Base-by-base conservation (phyloP, 1,284 basidiomycete genomes). In the Cryptococcus sp. region DNA sequence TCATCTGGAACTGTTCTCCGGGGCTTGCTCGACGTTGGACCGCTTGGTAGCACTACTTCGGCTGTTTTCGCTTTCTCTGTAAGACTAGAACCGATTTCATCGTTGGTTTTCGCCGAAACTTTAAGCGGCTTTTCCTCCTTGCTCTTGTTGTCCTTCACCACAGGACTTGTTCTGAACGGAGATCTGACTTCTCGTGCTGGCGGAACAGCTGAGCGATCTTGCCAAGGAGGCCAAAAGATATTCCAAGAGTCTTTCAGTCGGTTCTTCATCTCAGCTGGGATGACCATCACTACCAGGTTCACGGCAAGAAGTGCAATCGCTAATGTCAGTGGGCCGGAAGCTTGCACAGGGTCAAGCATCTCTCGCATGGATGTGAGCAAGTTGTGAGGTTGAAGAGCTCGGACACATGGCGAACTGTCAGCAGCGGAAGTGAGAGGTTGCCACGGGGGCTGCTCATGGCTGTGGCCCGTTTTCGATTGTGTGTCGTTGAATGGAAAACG, bases 191-290 rank as follows among this genome's bases (percentile, higher is more conserved):
- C 17, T 5, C 27, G 5, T 16, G 16, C 5, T 38, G 19, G 20
- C 15, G 13, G 16, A 47, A 11, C 4, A 10, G 7, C 13, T 2
- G 54, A 30, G 10, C 67, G 58, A 46, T 69, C 64, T 41, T 71
- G 65, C 69, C 70, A 70, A 11, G 66, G 68, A n/a, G 68, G 67
- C 66, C 70, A 67, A 47, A 70, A 66, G 1, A 68, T 15, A 35
- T 60, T 25, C 70, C 70, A 72, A 2, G 62, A 67, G 13, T 52
- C 54, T 30, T 52, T 64, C 22, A 69, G 22, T 10, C 64, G 47
- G 16, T 8, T 45, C 38, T 52, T 58, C 6, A 60, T 20, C 15
- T 65, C 55, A 2, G 19, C n/a, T 5, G 64, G 63, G 5, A 67
- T 30, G 20, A 64, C 23, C 38, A 64, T 38, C 2, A 58, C n/a